Percentiles rank a stretch among this genome's conserved stretches.
phyloP scores from a whole-genome alignment of 352 stramenopile species.

The Globisporangium acanthophoron region DNA sequence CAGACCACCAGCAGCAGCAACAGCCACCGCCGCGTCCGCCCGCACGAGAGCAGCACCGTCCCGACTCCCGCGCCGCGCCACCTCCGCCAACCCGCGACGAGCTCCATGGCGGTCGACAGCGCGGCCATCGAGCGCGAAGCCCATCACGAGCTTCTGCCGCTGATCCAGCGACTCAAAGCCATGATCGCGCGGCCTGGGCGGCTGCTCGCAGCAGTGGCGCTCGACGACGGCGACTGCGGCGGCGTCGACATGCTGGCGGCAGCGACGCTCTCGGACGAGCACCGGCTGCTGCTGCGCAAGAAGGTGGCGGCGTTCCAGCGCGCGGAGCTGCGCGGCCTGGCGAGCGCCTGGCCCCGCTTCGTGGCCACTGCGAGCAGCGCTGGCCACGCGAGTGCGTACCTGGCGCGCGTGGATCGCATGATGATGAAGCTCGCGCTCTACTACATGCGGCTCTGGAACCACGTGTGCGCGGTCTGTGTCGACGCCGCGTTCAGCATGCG shows the following conservation, averaged over 20 bases:
- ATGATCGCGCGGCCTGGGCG: conserved; percentile 43
- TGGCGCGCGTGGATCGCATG: conserved; percentile 30
- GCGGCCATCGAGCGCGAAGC: conserved; percentile 8
- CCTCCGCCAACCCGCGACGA: not conserved
- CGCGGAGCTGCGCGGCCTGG: conserved; percentile 23
- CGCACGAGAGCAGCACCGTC: not conserved
- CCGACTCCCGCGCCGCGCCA: conserved; percentile 1
- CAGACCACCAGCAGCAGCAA: conserved; percentile 21
- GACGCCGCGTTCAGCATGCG: conserved; percentile 32
- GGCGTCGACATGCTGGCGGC: not conserved
- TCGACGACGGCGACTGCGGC: conserved; percentile 3
- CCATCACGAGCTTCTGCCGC: conserved; percentile 26
- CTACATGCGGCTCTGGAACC: conserved; percentile 55
- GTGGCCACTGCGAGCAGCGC: conserved; percentile 13
- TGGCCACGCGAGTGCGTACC: conserved; percentile 4
- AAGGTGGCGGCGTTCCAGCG: conserved; percentile 33
- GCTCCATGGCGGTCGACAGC: not conserved
- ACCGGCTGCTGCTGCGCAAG: conserved; percentile 22
- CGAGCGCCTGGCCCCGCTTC: conserved; percentile 24
- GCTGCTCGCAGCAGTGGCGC: conserved; percentile 41
- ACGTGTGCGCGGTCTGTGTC: conserved; percentile 33
- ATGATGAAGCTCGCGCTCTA: conserved; percentile 54
- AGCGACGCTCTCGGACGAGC: conserved; percentile 3
- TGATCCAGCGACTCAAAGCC: conserved; percentile 38
- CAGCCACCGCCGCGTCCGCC: not conserved